Base-by-base conservation (phyloP, 305 asterid species). In the Fraxinus paxiana region DNA sequence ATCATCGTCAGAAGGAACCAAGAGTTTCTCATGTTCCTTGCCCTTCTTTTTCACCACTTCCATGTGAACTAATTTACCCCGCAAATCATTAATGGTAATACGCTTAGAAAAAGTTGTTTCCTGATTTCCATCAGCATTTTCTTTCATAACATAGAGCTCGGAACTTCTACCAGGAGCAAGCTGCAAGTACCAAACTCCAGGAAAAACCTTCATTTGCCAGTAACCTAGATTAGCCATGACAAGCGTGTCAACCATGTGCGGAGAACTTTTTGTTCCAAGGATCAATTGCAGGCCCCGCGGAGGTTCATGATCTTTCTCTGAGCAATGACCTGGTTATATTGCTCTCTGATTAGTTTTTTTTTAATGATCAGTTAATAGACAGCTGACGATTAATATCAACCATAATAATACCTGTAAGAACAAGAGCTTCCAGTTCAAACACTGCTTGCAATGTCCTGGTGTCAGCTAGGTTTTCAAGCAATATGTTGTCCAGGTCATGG, bases 151-250 rank as follows among this genome's bases (percentile, higher is more conserved):
- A 88, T 94, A 96, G 63, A 96, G 97, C 85, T 96, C 98, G 0
- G 97, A 93, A 86, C 98, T 96, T 89, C 99, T 89, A 74, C 99
- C 99, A 1, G 96, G 92, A 80, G 99, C 99, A 82, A 94, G 94
- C 92, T 87, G 98, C 84, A 96, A 92, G 88, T 96, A 93, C 99
- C 98, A 96, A 54, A 96, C 94, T 77, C 99, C 99, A 67, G 99
- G 98, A 82, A 88, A 90, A 63, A 87, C 97, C 90, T 94, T 94
- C 98, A 96, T 93, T 92, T 96, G 99, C 99, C 99, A 96, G 85
- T 96, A 96, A 75, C 99, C 99, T 63, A 96, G 90, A 90, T 96
- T 96, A 84, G 98, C 99, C 99, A 96, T 96, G 84, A 96, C 98
- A 81, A 96, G 93, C n/a, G 99, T 96, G 87, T 96, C 99, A 33